Base-by-base conservation (phyloP, 352 stramenopile genomes). In the Labyrinthula sp. region DNA sequence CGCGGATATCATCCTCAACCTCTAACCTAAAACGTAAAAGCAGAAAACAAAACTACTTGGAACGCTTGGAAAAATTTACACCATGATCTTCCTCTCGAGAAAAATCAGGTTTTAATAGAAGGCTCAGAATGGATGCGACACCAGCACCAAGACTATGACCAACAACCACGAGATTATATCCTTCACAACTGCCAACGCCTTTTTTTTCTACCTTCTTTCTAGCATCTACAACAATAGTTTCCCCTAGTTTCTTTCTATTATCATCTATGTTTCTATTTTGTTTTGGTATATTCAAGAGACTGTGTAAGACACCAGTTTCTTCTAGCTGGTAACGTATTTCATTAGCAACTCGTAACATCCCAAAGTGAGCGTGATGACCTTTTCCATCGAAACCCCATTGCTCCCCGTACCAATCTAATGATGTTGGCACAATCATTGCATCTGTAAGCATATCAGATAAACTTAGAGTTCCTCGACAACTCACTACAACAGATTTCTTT, bases 61-160 rank as follows among this genome's bases (percentile, higher is more conserved):
- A n/a, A n/a, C n/a, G n/a, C n/a, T n/a, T n/a, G n/a, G n/a, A n/a
- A n/a, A n/a, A n/a, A n/a, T n/a, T n/a, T n/a, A n/a, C n/a, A n/a
- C n/a, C n/a, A n/a, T n/a, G n/a, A n/a, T n/a, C n/a, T n/a, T n/a
- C n/a, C n/a, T n/a, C n/a, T n/a, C n/a, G n/a, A n/a, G n/a, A n/a
- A n/a, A n/a, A n/a, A n/a, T n/a, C n/a, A n/a, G n/a, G n/a, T n/a
- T n/a, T n/a, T n/a, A 80, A 45, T 59, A 80, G 74, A 18, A 76
- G 68, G 14, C 59, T 59, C 12, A 82, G 47, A 20, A 82, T 59
- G 8, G 65, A 71, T 26, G 65, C 66, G 22, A 62, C 63, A 3
- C 61, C 69, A 6, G 65, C 72, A 30, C 72, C 72, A 2, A 82
- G 48, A 27, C 47, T 66, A 48, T 79, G 71, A 22, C 71, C 71